These are phyloP conservation scores for Heterobasidion irregulare DNA, from an alignment of 1,284 basidiomycete genomes.

Conservation along the genomic window DNA sequence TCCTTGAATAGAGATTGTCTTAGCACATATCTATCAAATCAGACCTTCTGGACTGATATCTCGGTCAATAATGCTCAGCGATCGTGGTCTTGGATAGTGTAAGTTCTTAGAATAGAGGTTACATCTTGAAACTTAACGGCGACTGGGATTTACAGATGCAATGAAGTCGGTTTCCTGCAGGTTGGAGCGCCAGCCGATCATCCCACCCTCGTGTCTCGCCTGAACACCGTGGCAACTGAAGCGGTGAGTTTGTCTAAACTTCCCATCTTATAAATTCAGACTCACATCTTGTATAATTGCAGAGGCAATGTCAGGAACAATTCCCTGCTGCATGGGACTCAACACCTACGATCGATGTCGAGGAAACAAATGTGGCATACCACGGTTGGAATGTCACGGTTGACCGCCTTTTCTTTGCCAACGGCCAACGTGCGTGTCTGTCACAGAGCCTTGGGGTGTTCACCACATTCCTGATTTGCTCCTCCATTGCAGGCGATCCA, in stretches of 20 bases:
- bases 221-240: slow-evolving; percentile 40
- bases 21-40: slow-evolving; percentile 44
- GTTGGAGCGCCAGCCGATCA: slow-evolving; percentile 43
- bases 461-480: neutral
- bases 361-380: slow-evolving; percentile 40
- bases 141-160: slow-evolving; percentile 37
- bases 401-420: slow-evolving; percentile 59
- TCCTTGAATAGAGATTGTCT: slow-evolving; percentile 37
- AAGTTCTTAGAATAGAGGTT: slow-evolving; percentile 12
- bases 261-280: neutral
- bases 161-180: slow-evolving; percentile 59
- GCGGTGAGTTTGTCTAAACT: neutral
- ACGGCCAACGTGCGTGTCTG: slow-evolving; percentile 35
- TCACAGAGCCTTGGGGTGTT: neutral
- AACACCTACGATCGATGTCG: slow-evolving; percentile 26
- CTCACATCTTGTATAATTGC: slow-evolving; percentile 19
- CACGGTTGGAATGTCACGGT: slow-evolving; percentile 53
- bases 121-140: too few species aligned
- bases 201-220: slow-evolving; percentile 49
- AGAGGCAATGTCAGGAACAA: neutral
- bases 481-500: slow-evolving; percentile 35
- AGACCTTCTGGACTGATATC: slow-evolving; percentile 42
- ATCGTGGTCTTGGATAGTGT: slow-evolving; percentile 59
- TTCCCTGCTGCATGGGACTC: slow-evolving; percentile 7
- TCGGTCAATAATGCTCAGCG: slow-evolving; percentile 40